A percentile compares a stretch with the other conserved stretches of the same genome.
phyloP scores from a whole-genome alignment of 306 rosid species.

The apple (Malus domestica) region DNA sequence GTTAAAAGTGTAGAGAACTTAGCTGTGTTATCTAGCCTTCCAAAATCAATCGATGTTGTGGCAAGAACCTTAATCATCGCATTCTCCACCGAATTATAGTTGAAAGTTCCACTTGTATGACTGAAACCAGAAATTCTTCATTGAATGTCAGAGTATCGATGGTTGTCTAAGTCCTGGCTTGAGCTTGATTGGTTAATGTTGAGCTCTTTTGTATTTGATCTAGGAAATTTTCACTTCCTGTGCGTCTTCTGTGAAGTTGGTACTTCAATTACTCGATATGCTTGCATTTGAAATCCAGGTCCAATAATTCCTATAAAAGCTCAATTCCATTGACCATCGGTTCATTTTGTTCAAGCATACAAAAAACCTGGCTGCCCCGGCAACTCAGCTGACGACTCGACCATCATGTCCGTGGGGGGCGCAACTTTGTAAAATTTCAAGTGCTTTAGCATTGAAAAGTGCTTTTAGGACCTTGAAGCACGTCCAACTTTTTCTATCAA shows the following conservation, averaged over 20 bases:
- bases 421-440: too few species aligned
- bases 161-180: not conserved
- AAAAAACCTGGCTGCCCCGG: not conserved
- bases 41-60: not conserved
- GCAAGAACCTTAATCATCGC: conserved; percentile 10
- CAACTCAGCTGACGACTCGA: not conserved
- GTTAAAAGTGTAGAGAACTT: conserved; percentile 34
- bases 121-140: conserved; percentile 11
- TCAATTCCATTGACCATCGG: too few species aligned
- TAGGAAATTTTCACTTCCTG: not conserved
- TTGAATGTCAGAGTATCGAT: conserved; percentile 5
- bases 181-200: not conserved
- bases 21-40: conserved; percentile 1
- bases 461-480: too few species aligned
- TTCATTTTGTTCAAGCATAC: too few species aligned
- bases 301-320: too few species aligned
- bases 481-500: too few species aligned
- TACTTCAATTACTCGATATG: not conserved
- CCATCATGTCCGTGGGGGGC: not conserved
- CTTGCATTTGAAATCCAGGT: too few species aligned
- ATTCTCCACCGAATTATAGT: conserved; percentile 1
- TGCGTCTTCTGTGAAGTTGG: not conserved
- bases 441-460: too few species aligned
- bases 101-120: conserved; percentile 21
- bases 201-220: not conserved